Percentiles rank a stretch among this genome's conserved stretches.
Evolutionary conservation across 257 asterid genomes (phyloP).

Genomic region (Solanum piurae): DNA sequence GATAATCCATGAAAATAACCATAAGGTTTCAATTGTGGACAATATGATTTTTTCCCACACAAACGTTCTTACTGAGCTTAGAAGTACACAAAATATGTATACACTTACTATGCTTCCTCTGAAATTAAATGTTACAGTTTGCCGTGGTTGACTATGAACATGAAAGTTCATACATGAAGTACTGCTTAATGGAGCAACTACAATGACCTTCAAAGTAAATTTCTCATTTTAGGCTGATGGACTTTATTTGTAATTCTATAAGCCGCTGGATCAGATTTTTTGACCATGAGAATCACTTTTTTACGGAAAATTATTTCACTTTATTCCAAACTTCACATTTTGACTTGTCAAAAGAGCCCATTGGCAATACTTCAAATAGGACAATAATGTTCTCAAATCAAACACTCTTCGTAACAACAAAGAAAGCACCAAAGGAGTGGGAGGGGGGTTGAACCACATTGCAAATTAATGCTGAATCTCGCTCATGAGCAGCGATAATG

Average conservation of each 20-base stretch:
- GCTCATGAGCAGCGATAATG: background rate
- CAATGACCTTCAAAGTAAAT: background rate
- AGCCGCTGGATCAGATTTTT: background rate
- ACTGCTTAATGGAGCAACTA: background rate
- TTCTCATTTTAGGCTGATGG: background rate
- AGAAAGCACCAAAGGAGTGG: background rate
- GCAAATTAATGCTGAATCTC: background rate
- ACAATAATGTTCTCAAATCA: background rate
- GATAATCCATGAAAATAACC: background rate
- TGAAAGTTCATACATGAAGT: background rate
- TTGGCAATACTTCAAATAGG: background rate
- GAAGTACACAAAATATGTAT: background rate
- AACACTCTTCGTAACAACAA: background rate
- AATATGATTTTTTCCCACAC: background rate
- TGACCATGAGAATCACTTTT: background rate
- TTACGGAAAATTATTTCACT: background rate
- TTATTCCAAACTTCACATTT: no score
- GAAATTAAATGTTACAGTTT: background rate
- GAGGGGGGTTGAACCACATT: background rate
- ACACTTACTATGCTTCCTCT: background rate
- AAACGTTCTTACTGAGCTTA: background rate
- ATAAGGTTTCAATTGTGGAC: background rate
- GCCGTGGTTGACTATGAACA: background rate
- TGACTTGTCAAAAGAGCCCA: background rate
- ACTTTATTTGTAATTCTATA: background rate